A percentile compares a stretch with the other conserved stretches of the same genome.
These are phyloP conservation scores for Schizosaccharomyces japonicus DNA, from an alignment of 805 yeast genomes.

Conservation along the genomic window DNA sequence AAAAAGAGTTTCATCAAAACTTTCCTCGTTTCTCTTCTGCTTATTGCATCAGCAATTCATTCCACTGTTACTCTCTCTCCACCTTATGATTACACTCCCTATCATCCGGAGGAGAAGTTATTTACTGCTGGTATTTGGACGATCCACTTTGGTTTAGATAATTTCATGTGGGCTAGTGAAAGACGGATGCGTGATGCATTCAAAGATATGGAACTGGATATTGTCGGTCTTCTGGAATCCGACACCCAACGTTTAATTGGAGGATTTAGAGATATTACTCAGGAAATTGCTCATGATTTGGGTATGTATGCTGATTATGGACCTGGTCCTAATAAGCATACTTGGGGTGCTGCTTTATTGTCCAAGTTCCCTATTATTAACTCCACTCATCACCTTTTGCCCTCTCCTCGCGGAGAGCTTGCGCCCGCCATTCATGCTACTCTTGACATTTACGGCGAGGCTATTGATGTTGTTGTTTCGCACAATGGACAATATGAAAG, in stretches of 20 bases:
- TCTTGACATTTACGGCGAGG: constrained; percentile 64
- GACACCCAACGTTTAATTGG: constrained; percentile 85
- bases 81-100: constrained; percentile 37
- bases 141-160: constrained; percentile 87
- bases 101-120: constrained; percentile 39
- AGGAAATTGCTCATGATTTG: constrained; percentile 69
- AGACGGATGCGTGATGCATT: constrained; percentile 67
- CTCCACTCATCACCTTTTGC: constrained; percentile 75
- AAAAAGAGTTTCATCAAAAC: background rate
- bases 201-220: constrained; percentile 68
- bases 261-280: constrained; percentile 88
- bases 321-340: constrained; percentile 92
- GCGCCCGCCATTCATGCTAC: constrained; percentile 98
- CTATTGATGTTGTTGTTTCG: constrained; percentile 83
- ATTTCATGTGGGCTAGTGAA: constrained; percentile 95
- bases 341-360: constrained; percentile 88
- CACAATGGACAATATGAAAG: constrained; percentile 98
- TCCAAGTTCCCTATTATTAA: constrained; percentile 84
- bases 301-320: constrained; percentile 92
- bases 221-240: constrained; percentile 62
- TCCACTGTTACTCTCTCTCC: constrained; percentile 35
- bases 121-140: constrained; percentile 97
- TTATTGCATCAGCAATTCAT: constrained; percentile 20
- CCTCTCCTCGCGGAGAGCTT: constrained; percentile 91
- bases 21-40: background rate